Conservation (phyloP, 2,329 filamentous ascomycete species). For the Lachnellula hyalina region DNA sequence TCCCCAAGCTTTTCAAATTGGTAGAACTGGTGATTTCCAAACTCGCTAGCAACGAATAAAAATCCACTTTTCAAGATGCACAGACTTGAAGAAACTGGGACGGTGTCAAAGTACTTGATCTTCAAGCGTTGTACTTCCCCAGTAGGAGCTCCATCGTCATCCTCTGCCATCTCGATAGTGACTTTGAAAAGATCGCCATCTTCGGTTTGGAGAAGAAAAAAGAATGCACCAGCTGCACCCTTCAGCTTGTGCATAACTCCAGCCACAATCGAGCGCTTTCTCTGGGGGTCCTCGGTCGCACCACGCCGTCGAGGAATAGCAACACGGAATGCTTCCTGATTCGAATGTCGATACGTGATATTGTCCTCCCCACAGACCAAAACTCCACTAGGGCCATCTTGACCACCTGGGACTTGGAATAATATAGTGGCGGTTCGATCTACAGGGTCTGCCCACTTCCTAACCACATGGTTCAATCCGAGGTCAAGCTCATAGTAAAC, state of each 20-base stretch:
- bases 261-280: slow-evolving; percentile 80
- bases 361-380: slow-evolving; percentile 92
- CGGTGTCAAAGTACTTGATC: slow-evolving; percentile 97
- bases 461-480: slow-evolving; percentile 92
- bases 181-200: slow-evolving; percentile 99
- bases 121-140: slow-evolving; percentile 78
- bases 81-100: slow-evolving; percentile 79
- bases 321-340: slow-evolving; percentile 83
- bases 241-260: slow-evolving; percentile 98
- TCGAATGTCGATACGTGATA: slow-evolving; percentile 95
- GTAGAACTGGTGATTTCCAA: slow-evolving; percentile 90
- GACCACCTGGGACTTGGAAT: slow-evolving; percentile 92
- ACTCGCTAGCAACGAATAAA: slow-evolving; percentile 86
- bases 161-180: slow-evolving; percentile 83
- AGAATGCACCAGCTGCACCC: slow-evolving; percentile 77
- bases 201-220: slow-evolving; percentile 92
- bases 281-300: slow-evolving; percentile 83
- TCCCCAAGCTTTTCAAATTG: slow-evolving; percentile 97
- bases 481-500: slow-evolving; percentile 98
- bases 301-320: slow-evolving; percentile 83
- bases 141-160: slow-evolving; percentile 70
- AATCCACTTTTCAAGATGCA: slow-evolving; percentile 96
- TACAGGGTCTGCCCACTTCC: slow-evolving; percentile 92
- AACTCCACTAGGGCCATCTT: slow-evolving; percentile 89
- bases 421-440: slow-evolving; percentile 84